Base-by-base conservation (phyloP, 2,329 filamentous ascomycete species). In the Colletotrichum theobromicola region DNA sequence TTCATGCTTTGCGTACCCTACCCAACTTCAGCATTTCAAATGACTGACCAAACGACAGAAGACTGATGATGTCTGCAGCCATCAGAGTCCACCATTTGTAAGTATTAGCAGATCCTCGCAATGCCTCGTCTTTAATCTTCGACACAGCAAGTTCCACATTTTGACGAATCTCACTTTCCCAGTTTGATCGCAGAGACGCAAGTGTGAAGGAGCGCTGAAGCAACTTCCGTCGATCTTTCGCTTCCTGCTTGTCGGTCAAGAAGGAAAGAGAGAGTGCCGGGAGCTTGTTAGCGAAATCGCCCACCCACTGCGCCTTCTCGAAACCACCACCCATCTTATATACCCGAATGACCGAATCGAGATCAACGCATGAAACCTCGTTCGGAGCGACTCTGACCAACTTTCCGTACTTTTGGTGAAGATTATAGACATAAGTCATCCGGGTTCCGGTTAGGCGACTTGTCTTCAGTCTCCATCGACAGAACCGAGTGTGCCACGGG, bases 81-180 rank as follows among this genome's bases (percentile, higher is more conserved):
- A 90, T 86, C 68, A 89, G 89, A 6, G 86, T 79, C 81, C 84
- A 88, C 89, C 89, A 91, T 72, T 90, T 90, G 75, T 85, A 83
- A 0, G 90, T 80, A 75, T 92, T 88, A 0, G 81, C 82, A 0
- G 75, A 81, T 0, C 86, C 83, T 0, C 78, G 79, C 1, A 72
- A 64, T 24, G 85, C 83, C 60, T 91, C 88, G 16, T 85, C 79
- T 0, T 75, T 79, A 21, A 91, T 90, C 58, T 81, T 83, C 4
- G 83, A 30, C 2, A 91, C 82, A 0, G 87, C 80, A 10, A 88
- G 75, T 0, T 82, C 77, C 1, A 85, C 80, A 16, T 83, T 84
- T 0, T 74, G 75, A 4, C 83, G 76, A 10, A 90, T 80, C 34
- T 81, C 68, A 1, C 79, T 77, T 55, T 83, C 79, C 63, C 82